Base-by-base conservation (phyloP, 164 flowering plant genomes). In the Macadamia integrifolia region DNA sequence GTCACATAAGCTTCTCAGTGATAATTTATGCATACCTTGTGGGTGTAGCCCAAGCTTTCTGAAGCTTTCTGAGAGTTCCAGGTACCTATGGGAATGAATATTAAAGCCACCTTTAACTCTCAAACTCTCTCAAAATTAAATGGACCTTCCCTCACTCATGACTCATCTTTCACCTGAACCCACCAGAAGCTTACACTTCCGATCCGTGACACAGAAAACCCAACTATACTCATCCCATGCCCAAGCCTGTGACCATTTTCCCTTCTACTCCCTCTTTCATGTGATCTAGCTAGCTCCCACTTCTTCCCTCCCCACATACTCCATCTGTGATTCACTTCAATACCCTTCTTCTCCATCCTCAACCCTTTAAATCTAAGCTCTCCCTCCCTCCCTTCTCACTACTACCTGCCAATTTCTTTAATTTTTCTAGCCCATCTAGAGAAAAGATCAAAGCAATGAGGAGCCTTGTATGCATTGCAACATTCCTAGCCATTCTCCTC, bases 241-340 rank as follows among this genome's bases (percentile, higher is more conserved):
- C 23, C 58, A 64, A 64, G 35, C 76, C 71, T 79, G 79, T 70
- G 76, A 75, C 10, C 67, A 62, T 50, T 11, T 18, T 30, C 64
- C 32, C 35, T 55, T 68, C 66, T 60, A 61, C 48, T 9, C 31
- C 56, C 61, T 65, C 60, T 64, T 61, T 72, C 78, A 72, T 76
- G 78, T 72, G 78, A 75, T 71, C 53, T 60, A 23, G 23, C 23
- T 23, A 23, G 18, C 56, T 30, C 69, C 44, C 18, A 6, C 6
- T 35, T 35, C 40, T 35, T 5, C 5, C 60, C 35, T 46, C 67
- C 1, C 65, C 17, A 31, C 79, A 29, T 71, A 30, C 70, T 44
- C 65, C 48, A 61, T 72, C 77, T 83, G 83, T 82, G 83, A 81
- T 73, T 70, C 64, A 69, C 79, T 80, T 83, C 86, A 85, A 80